Percentiles rank a stretch among this genome's conserved stretches.
phyloP scores from a whole-genome alignment of 192 early-diverging fungal species.

The Rhizophagus clarus region DNA sequence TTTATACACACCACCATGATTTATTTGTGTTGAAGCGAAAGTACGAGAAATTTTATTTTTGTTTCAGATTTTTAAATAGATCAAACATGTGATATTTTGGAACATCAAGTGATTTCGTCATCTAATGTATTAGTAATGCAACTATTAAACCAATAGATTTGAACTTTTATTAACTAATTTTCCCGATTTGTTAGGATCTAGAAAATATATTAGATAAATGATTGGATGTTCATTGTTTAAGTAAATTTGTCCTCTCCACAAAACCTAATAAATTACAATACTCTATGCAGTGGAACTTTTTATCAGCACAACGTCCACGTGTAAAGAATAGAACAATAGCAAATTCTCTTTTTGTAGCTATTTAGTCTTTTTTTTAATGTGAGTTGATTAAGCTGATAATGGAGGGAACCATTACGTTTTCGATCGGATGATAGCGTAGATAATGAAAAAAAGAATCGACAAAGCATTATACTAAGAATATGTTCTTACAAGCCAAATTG shows the following conservation, averaged over 20 bases:
- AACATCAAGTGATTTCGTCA: no score
- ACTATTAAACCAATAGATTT: no score
- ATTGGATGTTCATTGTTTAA: no score
- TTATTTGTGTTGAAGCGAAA: not conserved
- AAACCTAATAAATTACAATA: not conserved
- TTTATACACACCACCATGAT: not conserved
- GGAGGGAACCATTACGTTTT: not conserved
- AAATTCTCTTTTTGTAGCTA: not conserved
- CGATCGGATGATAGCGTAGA: not conserved
- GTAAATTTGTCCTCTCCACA: not conserved
- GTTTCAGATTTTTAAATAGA: no score
- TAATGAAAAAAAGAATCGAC: not conserved
- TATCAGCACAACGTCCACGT: not conserved
- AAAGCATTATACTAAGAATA: not conserved
- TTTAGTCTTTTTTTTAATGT: not conserved
- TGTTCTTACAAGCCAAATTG: not conserved
- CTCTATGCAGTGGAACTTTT: not conserved
- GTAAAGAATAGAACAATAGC: not conserved
- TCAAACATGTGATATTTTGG: no score
- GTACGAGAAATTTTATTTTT: no score
- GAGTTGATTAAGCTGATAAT: not conserved
- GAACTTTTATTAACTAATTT: no score
- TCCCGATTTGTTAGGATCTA: no score
- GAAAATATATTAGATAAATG: no score
- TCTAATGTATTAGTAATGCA: no score